Evolutionary conservation across 257 asterid genomes (phyloP), one percentile per base, ranked within the genome.

Genomic region (Euphrasia confusa): DNA sequence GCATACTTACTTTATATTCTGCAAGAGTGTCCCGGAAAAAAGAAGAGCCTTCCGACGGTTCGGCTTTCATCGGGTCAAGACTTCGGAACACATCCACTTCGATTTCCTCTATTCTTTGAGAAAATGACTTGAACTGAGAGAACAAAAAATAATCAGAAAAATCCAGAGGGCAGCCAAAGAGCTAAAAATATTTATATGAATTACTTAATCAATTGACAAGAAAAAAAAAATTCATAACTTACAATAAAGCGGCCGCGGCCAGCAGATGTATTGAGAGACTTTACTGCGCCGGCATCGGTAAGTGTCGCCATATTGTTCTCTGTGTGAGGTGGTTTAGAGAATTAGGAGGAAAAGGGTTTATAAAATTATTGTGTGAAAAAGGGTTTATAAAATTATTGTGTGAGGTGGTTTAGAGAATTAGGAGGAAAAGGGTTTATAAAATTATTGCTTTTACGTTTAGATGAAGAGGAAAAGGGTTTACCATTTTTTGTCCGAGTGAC

Each of bases 231-330:
- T 30, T 4, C 47, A 1, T 24, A 13, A 66, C 93, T 79, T 83
- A 90, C 98, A 13, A 74, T 81, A 72, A 90, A 90, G 30, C 93
- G 95, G 64, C 82, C 86, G 66, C 88, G 75, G 30, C 94, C 90
- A 5, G 80, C 10, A 37, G 79, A 75, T 44, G 66, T 78, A 64
- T 89, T 89, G 65, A 86, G 93, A 30, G 95, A 86, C 78, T 92
- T 89, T 10, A 89, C 94, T 1, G 84, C 89, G 50, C 68, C 75
- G 58, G 89, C 88, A 1, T 80, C 85, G 8, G 86, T 80, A 32
- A 64, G 62, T 4, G 97, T 83, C 58, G 95, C 95, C 99, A 92
- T 91, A 27, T 21, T 21, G 24, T 21, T 21, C 24, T 21, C 24
- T 21, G 1, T 21, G 24, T 21, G 24, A 1, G 24, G 24, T 21